A percentile compares a stretch with the other conserved stretches of the same genome.
phyloP scores from a whole-genome alignment of 139 green algal genomes.

The Ulvella scutata region DNA sequence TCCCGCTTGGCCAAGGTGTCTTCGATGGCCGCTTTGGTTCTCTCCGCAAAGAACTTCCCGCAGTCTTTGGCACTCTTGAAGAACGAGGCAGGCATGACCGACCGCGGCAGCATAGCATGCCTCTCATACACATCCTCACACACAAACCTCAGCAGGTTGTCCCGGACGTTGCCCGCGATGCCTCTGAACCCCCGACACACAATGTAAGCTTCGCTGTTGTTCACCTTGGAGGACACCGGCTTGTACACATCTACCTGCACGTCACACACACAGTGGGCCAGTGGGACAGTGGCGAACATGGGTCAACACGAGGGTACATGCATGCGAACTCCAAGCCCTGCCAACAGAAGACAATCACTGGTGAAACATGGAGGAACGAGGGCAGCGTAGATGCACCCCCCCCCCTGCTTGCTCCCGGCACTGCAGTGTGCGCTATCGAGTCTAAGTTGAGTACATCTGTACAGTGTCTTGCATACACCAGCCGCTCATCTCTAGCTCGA shows the following conservation, averaged over 20 bases:
- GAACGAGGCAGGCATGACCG: neutral
- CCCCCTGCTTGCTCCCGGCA: no score
- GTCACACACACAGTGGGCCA: no score
- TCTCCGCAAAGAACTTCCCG: neutral
- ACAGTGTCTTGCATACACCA: no score
- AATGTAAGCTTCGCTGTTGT: slow-evolving; percentile 30
- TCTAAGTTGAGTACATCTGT: no score
- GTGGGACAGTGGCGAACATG: no score
- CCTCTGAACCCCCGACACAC: slow-evolving; percentile 18
- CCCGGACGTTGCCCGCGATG: neutral
- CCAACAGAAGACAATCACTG: no score
- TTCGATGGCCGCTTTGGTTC: slow-evolving; percentile 12
- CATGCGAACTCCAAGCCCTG: no score
- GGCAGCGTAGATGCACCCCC: no score
- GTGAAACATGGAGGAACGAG: no score
- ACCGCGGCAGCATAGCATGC: slow-evolving; percentile 7
- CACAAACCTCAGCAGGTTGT: slow-evolving; percentile 9
- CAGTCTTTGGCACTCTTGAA: neutral
- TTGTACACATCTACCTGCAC: slow-evolving; percentile 24
- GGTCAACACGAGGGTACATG: no score
- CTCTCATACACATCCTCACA: slow-evolving; percentile 11
- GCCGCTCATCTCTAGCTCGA: no score
- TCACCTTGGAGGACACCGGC: slow-evolving; percentile 28
- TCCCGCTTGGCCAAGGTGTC: slow-evolving; percentile 8
- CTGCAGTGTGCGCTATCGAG: no score